Evolutionary conservation across 2,329 filamentous ascomycete species (phyloP), one percentile per base, ranked within the genome.

Genomic region (Coniochaeta sp.): DNA sequence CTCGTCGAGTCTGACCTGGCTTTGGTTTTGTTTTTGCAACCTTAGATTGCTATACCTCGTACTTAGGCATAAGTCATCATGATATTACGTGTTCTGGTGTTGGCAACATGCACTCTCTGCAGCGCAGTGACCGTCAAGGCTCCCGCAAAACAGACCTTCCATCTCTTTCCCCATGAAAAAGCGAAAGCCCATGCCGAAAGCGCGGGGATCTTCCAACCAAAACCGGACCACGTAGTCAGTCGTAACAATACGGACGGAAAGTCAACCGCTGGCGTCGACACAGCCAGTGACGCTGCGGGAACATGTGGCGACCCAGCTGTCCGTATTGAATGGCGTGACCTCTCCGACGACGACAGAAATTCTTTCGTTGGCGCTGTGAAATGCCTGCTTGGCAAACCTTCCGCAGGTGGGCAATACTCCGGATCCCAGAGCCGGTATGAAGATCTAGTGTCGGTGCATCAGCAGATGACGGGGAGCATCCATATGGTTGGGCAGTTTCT

Each of bases 401-500:
- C 72, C 3, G 34, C 34, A 9, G 36, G 56, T 8, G 19, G 1
- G 22, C 62, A 36, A 58, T 72, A 64, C 61, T 58, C 61, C 6
- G 68, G 67, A 33, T 65, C 71, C 6, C 57, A 62, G 47, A 73
- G 64, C 62, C 67, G 73, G 33, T 76, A 73, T 60, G 73, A 75
- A 24, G 74, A 76, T 60, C 67, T 77, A 24, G 69, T 74, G 57
- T 71, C 72, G 40, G 71, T 72, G 6, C 74, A 76, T 65, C 71
- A 72, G 61, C 67, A 68, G 43, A 66, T 71, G 59, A 73, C 71
- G 3, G 62, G 64, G n/a, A 43, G 44, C 14, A 70, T 72, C 36
- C 71, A 74, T 65, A 71, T 67, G 63, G 66, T 67, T 7, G 70
- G 67, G 58, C 65, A 71, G 34, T 77, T 77, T 67, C 67, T 77